phyloP scores from a whole-genome alignment of 176 grass and related monocot genomes.

The Oryza brachyantha region DNA sequence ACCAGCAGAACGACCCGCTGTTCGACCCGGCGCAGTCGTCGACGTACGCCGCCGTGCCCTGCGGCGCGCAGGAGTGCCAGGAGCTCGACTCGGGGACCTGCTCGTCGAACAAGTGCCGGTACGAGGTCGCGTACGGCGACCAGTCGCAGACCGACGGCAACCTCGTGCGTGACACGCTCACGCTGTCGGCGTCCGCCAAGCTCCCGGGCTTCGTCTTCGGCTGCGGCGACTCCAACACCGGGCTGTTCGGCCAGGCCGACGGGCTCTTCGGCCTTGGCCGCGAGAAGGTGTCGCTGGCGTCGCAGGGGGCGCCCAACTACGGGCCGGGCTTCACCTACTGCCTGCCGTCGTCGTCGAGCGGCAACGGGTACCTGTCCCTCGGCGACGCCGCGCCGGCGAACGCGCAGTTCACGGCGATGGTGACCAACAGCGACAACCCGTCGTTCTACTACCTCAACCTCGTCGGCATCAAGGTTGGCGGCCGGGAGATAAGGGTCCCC shows the following conservation, averaged over 20 bases:
- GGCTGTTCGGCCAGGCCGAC: constrained; percentile 54
- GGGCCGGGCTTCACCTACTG: constrained; percentile 79
- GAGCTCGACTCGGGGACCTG: constrained; percentile 35
- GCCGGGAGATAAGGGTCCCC: constrained; percentile 15
- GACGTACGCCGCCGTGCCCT: constrained; percentile 48
- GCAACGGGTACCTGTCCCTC: constrained; percentile 52
- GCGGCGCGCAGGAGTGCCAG: constrained; percentile 42
- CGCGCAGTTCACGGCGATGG: constrained; percentile 61
- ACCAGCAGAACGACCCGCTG: constrained; percentile 64
- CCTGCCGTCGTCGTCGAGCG: constrained; percentile 51
- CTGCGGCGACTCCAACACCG: constrained; percentile 52
- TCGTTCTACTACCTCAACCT: constrained; percentile 78
- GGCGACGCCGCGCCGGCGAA: constrained; percentile 25
- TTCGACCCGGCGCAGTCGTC: constrained; percentile 66
- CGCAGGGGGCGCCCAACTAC: constrained; percentile 59
- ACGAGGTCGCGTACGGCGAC: constrained; percentile 70
- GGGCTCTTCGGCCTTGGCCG: constrained; percentile 74
- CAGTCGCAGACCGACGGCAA: constrained; percentile 56
- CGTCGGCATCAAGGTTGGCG: constrained; percentile 51
- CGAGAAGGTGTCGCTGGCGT: constrained; percentile 51
- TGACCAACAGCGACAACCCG: constrained; percentile 11
- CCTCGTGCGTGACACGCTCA: constrained; percentile 62
- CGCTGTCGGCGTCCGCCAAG: constrained; percentile 19
- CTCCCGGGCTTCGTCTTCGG: constrained; percentile 68
- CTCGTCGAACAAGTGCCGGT: constrained; percentile 39